Percentiles rank a stretch among this genome's conserved stretches.
phyloP scores from a whole-genome alignment of 805 yeast species.

The Starmerella khaoyaiensis region DNA sequence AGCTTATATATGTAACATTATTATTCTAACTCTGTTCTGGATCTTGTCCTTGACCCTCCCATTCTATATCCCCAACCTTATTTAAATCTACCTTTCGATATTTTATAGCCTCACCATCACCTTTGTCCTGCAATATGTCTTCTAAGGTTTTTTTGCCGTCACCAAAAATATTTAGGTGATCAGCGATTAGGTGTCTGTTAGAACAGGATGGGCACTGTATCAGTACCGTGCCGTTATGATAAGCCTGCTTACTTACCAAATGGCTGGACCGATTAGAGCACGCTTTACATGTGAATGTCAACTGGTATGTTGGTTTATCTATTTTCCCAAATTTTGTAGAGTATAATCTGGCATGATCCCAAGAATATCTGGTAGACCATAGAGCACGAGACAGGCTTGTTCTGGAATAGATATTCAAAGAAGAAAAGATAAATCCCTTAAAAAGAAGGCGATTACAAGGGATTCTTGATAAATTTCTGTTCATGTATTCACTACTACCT shows the following conservation, averaged over 20 bases:
- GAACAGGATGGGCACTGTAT: conserved; percentile 88
- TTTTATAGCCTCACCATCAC: conserved; percentile 56
- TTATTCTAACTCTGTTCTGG: conserved; percentile 6
- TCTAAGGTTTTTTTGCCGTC: conserved; percentile 67
- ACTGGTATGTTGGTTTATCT: conserved; percentile 68
- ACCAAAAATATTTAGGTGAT: conserved; percentile 69
- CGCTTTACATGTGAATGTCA: conserved; percentile 84
- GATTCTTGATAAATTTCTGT: too few species aligned
- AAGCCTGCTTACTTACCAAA: conserved; percentile 85
- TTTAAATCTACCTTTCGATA: conserved; percentile 48
- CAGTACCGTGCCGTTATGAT: conserved; percentile 70
- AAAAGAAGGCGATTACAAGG: too few species aligned
- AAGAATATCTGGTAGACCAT: too few species aligned
- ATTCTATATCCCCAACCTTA: conserved; percentile 22
- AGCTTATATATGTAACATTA: background rate
- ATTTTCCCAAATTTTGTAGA: conserved; percentile 30
- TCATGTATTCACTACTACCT: too few species aligned
- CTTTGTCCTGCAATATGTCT: conserved; percentile 55
- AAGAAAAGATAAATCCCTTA: too few species aligned
- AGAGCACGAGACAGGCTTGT: too few species aligned
- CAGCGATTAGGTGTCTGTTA: conserved; percentile 81
- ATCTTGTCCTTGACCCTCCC: conserved; percentile 23
- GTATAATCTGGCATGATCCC: too few species aligned
- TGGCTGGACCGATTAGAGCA: conserved; percentile 79
- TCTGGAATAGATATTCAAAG: too few species aligned